Base-by-base conservation (phyloP, 1,284 basidiomycete species). In the Cutaneotrichosporon cavernicola region DNA sequence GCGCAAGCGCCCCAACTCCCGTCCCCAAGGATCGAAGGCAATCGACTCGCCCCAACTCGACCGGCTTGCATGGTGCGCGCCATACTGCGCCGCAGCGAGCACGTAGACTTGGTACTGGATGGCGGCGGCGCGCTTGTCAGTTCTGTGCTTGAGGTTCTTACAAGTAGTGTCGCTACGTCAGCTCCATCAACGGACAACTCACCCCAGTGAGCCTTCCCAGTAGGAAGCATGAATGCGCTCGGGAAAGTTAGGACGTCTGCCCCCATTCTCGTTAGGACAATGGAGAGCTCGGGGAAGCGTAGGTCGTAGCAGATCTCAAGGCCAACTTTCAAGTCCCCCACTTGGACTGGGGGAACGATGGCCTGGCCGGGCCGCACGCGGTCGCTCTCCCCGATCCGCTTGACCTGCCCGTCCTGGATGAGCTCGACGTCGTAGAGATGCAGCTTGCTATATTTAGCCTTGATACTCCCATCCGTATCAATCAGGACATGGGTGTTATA, bases 261-360 rank as follows among this genome's bases (percentile, higher is more conserved):
- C 0, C 83, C 83, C 36, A 75, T 70, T 14, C 80, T 63, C 0
- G 82, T 75, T 9, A 84, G 70, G 3, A 79, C 72, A 6, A 82
- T 70, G 1, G 81, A 78, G 0, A 80, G 75, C 67, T 85, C 83
- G 1, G 84, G 83, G 62, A 84, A 84, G 0, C 84, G 76, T 22
- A 85, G 70, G 67, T 85, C 84, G 72, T 84, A 85, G 75, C 84
- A 85, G 7, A 84, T 84, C 64, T 83, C 73, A n/a, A 84, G 68
- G 10, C 82, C 80, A 43, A 82, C 69, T 14, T 77, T 79, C 11
- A 83, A 59, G 0, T 79, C 71, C 2, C 68, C 56, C 0, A 81
- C 64, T 5, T 79, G 75, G 1, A 77, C 63, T 5, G 76, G 69
- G 0, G 69, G 69, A 1, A 69, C 67, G 49, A 84, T 71, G 3